Evolutionary conservation across 2,329 filamentous ascomycete species (phyloP), one percentile per base, ranked within the genome.

Genomic region (Lachnellula hyalina): DNA sequence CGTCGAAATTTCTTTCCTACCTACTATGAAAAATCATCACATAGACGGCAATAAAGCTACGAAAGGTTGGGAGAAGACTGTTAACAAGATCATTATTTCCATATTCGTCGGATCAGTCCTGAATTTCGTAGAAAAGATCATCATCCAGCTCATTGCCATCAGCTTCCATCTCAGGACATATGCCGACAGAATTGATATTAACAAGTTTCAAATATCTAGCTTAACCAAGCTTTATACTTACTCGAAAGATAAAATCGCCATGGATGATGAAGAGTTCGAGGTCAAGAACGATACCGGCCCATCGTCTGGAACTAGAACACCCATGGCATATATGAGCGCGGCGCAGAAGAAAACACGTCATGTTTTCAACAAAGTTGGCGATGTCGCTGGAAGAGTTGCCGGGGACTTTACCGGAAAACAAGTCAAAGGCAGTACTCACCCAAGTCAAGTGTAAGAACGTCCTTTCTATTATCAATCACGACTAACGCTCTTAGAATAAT

Each of bases 91-190:
- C 64, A 85, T 96, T 57, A 84, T 96, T 17, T 81, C 89, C 2
- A 68, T 95, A n/a, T 92, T 97, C 63, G 86, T 95, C 14, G 82
- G 89, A 58, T 81, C 85, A 0, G 77, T 84, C 2, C 76, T 96
- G 58, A 96, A 97, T 71, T 87, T 94, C 57, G 77, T 87, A 51
- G 92, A 96, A 71, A 97, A 96, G 76, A 88, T 96, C 57, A 81
- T 96, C 62, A 96, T 96, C 53, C 92, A 96, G 68, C 86, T 96
- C 73, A 96, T 97, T 63, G 92, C 93, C 34, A 92, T 92, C 55
- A 91, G 87, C 58, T 97, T 97, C 72, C 93, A 97, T 70, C 77
- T 89, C 55, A 83, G 93, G 45, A 96, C 93, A 0, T 97, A 97
- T 66, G 85, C 89, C 23, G 90, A 93, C 63, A 80, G 93, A 15